Evolutionary conservation across 257 asterid genomes (phyloP).

Genomic region (Solanum infundibuliforme): DNA sequence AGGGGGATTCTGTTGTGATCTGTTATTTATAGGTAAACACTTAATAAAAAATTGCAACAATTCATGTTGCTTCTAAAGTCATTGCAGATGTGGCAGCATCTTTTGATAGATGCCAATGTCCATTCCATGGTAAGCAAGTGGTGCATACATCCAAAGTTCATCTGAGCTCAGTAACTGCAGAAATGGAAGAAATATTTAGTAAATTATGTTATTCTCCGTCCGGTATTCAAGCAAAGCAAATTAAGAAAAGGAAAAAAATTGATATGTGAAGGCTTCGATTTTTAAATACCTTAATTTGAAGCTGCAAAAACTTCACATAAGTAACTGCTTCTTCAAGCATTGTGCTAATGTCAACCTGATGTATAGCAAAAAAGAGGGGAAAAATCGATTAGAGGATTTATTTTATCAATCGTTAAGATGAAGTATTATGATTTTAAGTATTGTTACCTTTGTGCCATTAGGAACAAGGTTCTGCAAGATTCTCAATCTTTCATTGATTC

Average conservation of each 20-base stretch:
- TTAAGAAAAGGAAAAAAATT: not conserved
- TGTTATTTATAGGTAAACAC: not conserved
- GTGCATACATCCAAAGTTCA: slow-evolving; percentile 94
- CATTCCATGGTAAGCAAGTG: slow-evolving; percentile 81
- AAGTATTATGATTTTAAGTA: not conserved
- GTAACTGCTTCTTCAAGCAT: slow-evolving; percentile 96
- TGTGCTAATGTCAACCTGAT: slow-evolving; percentile 82
- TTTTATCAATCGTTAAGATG: not conserved
- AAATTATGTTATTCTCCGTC: not conserved
- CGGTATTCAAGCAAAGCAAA: not conserved
- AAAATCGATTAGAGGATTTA: not conserved
- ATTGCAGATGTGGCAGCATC: slow-evolving; percentile 29
- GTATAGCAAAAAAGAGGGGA: not conserved
- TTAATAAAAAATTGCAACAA: slow-evolving; percentile 2
- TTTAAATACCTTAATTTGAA: slow-evolving; percentile 65
- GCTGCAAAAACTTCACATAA: slow-evolving; percentile 80
- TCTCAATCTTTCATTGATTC: slow-evolving; percentile 73
- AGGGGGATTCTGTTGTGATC: not conserved
- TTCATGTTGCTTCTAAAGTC: not conserved
- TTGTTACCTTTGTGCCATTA: slow-evolving; percentile 69
- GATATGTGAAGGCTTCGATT: not conserved
- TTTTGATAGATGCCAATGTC: slow-evolving; percentile 51
- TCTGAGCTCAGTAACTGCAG: slow-evolving; percentile 80
- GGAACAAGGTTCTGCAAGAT: slow-evolving; percentile 86
- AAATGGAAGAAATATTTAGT: not conserved